These are phyloP conservation scores for Metarhizium sp. DNA, from an alignment of 2,329 filamentous ascomycete genomes.

Conservation along the genomic window DNA sequence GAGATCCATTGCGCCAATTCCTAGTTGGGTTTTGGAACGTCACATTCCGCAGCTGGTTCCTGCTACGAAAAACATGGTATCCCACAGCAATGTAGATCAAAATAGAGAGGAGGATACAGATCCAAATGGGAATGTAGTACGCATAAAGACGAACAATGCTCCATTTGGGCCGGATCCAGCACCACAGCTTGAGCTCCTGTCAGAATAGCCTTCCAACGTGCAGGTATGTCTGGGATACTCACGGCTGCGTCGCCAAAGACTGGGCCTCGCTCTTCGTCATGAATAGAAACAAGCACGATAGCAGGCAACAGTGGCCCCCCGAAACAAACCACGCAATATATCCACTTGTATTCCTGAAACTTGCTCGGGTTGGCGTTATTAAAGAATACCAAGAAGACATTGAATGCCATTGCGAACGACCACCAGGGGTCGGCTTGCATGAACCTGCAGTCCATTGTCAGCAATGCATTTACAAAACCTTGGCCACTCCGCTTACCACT, in stretches of 20 bases:
- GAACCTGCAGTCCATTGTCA: conserved; percentile 42
- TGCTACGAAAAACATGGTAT: conserved; percentile 48
- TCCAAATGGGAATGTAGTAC: conserved; percentile 53
- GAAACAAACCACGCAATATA: conserved; percentile 61
- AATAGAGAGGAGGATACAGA: conserved; percentile 44
- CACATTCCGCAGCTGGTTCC: conserved; percentile 44
- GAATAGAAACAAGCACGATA: conserved; percentile 53
- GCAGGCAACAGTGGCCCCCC: conserved; percentile 60
- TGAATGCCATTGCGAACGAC: conserved; percentile 74
- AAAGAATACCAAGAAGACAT: conserved; percentile 64
- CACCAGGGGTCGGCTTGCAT: conserved; percentile 68
- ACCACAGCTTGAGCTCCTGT: conserved; percentile 39
- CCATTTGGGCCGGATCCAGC: conserved; percentile 47
- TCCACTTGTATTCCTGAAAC: conserved; percentile 60
- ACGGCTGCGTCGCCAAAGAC: conserved; percentile 50
- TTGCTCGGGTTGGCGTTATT: conserved; percentile 47
- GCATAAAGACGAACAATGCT: conserved; percentile 47
- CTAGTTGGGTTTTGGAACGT: conserved; percentile 15
- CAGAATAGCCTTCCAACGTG: not conserved
- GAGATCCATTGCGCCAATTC: conserved; percentile 11
- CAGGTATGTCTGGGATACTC: conserved; percentile 13
- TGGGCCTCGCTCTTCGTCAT: conserved; percentile 24
- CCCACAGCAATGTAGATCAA: conserved; percentile 48
- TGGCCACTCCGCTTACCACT: conserved; percentile 46
- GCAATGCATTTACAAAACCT: not conserved